Conservation (phyloP, 139 green algal species). For the Chlorella sp. region DNA sequence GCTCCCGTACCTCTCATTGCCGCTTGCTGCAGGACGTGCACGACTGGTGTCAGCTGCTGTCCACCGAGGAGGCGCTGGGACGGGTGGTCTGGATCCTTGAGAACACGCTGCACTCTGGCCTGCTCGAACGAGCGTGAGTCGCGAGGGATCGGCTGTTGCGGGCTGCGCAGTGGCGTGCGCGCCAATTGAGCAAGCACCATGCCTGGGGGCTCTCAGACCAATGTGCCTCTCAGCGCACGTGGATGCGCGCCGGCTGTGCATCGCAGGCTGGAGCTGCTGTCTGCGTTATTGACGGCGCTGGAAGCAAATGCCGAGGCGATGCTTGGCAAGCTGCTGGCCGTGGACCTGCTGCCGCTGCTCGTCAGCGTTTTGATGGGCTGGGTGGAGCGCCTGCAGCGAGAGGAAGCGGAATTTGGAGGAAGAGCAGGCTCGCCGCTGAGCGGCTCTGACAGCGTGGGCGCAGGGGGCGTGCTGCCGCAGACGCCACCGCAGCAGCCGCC, state of each 20-base stretch:
- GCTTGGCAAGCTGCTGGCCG: not conserved
- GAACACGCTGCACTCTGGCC: conserved; percentile 10
- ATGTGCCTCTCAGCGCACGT: no score
- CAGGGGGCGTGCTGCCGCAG: not conserved
- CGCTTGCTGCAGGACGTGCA: not conserved
- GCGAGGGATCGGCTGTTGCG: not conserved
- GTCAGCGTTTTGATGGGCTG: conserved; percentile 11
- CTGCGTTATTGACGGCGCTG: not conserved
- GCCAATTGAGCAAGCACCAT: no score
- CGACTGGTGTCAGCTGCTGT: conserved; percentile 7
- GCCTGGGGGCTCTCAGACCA: no score
- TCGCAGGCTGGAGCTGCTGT: conserved; percentile 14
- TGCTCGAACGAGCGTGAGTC: conserved; percentile 23
- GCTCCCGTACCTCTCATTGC: not conserved
- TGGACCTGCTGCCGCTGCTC: conserved; percentile 23
- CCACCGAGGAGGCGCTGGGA: not conserved
- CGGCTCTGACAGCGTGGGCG: not conserved
- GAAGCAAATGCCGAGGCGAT: not conserved
- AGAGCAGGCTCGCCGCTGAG: not conserved
- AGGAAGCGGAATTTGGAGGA: conserved; percentile 7
- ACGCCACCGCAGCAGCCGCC: not conserved
- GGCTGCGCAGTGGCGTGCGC: not conserved
- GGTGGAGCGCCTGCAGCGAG: not conserved
- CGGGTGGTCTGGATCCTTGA: conserved; percentile 19
- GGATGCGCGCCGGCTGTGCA: no score